Evolutionary conservation across 2,329 filamentous ascomycete species (phyloP).

Genomic region (Teratosphaeria zuluensis): DNA sequence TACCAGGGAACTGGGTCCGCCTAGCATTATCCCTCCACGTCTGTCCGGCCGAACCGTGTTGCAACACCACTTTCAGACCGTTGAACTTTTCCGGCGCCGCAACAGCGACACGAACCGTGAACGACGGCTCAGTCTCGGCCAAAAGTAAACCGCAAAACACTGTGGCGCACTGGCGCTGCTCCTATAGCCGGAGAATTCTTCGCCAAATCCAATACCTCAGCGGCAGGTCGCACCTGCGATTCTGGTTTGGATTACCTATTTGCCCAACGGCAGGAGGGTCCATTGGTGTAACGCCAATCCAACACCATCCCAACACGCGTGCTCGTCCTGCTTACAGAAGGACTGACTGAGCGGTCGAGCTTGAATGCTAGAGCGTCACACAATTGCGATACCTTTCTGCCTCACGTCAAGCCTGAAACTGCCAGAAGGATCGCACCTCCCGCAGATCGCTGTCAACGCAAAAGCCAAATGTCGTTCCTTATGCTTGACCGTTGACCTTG

Average conservation of each 20-base stretch:
- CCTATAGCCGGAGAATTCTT: too few relatives aligned
- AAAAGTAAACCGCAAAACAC: not conserved
- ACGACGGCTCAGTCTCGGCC: not conserved
- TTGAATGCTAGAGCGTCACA: too few relatives aligned
- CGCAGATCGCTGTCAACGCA: not conserved
- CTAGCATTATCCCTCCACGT: not conserved
- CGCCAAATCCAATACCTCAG: too few relatives aligned
- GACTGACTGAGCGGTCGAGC: too few relatives aligned
- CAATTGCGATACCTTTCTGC: not conserved
- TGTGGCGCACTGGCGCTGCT: not conserved
- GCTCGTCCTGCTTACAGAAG: too few relatives aligned
- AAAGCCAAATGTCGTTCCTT: not conserved
- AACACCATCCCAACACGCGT: not conserved
- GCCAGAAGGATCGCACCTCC: not conserved
- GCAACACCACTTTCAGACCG: not conserved
- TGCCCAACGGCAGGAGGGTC: too few relatives aligned
- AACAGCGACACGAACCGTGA: not conserved
- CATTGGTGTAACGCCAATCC: too few relatives aligned
- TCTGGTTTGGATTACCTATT: too few relatives aligned
- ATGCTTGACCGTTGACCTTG: not conserved
- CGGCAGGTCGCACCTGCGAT: too few relatives aligned
- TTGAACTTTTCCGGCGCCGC: not conserved
- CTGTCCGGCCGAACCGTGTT: not conserved
- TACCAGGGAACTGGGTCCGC: too few relatives aligned
- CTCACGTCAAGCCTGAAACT: not conserved